These are phyloP conservation scores for Aspergillus incahuasiensis DNA, from an alignment of 495 filamentous ascomycete genomes.

Conservation along the genomic window DNA sequence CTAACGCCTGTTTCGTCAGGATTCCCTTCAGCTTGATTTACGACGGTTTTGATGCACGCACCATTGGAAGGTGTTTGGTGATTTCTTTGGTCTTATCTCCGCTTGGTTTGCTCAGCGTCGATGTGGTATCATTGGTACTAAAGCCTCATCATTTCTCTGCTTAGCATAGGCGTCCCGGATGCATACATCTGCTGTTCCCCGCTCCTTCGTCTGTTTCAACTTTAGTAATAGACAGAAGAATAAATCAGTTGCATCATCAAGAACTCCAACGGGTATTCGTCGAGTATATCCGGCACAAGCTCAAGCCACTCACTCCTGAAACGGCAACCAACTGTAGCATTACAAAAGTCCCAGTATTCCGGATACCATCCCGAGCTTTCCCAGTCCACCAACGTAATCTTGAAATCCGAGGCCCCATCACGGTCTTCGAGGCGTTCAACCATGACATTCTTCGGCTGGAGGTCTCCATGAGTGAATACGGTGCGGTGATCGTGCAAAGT, in stretches of 20 bases:
- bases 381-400: constrained; percentile 45
- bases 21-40: no score
- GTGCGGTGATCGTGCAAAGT: constrained; percentile 18
- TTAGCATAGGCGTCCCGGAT: not conserved
- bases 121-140: no score
- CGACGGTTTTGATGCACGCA: no score
- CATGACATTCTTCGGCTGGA: constrained; percentile 33
- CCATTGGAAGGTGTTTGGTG: no score
- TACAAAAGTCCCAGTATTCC: constrained; percentile 46
- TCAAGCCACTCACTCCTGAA: constrained; percentile 23
- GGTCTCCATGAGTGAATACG: constrained; percentile 30
- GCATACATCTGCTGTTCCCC: not conserved
- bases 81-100: no score
- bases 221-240: constrained; percentile 19
- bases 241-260: constrained; percentile 24
- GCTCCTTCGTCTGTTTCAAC: not conserved
- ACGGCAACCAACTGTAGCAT: constrained; percentile 17
- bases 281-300: constrained; percentile 19
- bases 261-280: constrained; percentile 17
- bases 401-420: constrained; percentile 18
- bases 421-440: constrained; percentile 13
- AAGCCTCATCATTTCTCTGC: not conserved
- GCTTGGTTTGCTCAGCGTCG: no score
- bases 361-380: constrained; percentile 46
- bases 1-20: no score